phyloP scores from a whole-genome alignment of 495 filamentous ascomycete genomes.

The Neurospora sp. region DNA sequence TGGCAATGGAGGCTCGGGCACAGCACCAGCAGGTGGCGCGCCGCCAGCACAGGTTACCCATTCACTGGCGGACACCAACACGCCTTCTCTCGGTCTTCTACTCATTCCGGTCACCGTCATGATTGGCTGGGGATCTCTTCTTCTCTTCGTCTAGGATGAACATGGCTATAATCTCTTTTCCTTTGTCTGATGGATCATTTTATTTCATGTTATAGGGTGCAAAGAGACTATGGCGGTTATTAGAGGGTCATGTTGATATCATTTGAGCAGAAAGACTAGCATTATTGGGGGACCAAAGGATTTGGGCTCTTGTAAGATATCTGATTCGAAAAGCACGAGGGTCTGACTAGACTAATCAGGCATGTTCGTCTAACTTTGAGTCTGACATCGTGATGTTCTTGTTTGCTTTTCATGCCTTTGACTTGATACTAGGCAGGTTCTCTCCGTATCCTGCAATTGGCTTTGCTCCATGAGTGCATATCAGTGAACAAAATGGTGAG shows the following conservation, averaged over 20 bases:
- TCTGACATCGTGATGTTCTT: background rate
- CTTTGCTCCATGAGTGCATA: background rate
- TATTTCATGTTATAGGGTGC: background rate
- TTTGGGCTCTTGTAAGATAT: background rate
- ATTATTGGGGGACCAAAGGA: background rate
- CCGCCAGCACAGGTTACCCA: constrained; percentile 12
- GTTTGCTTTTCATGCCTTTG: background rate
- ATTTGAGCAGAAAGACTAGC: background rate
- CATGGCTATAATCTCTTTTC: background rate
- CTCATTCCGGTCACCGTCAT: constrained; percentile 1
- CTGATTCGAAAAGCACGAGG: background rate
- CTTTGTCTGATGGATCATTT: background rate
- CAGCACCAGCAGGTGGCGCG: background rate
- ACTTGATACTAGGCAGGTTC: background rate
- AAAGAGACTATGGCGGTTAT: background rate
- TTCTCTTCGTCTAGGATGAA: background rate
- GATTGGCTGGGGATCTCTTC: background rate
- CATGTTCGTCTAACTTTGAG: background rate
- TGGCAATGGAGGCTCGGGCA: background rate
- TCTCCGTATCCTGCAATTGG: background rate
- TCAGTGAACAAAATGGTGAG: background rate
- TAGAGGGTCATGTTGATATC: background rate
- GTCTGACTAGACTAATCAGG: background rate
- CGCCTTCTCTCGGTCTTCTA: constrained; percentile 4
- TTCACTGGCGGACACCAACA: constrained; percentile 5